Evolutionary conservation across 345 rosid genomes (phyloP).

Genomic region (Isatis tinctoria): DNA sequence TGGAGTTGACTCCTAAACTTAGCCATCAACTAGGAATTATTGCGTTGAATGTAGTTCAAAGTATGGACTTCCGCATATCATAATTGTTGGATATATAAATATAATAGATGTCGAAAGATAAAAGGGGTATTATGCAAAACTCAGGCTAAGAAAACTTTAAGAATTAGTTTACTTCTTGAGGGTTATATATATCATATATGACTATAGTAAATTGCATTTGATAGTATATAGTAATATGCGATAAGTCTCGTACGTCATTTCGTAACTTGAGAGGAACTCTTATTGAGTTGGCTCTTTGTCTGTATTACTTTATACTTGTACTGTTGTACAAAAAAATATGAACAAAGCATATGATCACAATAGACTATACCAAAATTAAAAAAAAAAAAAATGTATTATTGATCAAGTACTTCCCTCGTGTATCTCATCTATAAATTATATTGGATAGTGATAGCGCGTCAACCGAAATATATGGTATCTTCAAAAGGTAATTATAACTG

Average conservation of each 20-base stretch:
- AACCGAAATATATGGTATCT: constrained; percentile 10
- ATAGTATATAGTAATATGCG: not conserved
- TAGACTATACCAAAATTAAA: not conserved
- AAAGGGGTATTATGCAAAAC: too few relatives aligned
- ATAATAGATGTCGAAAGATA: too few relatives aligned
- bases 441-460: constrained; percentile 16
- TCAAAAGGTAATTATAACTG: not conserved
- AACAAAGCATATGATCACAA: not conserved
- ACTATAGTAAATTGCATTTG: not conserved
- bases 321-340: not conserved
- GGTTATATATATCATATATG: not conserved
- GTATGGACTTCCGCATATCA: not conserved
- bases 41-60: not conserved
- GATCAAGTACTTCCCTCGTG: not conserved
- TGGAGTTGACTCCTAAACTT: constrained; percentile 4
- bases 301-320: not conserved
- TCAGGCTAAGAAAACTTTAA: not conserved
- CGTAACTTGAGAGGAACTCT: not conserved
- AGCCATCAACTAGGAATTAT: not conserved
- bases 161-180: not conserved
- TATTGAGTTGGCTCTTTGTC: constrained; percentile 8
- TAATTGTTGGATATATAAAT: too few relatives aligned
- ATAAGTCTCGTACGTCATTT: not conserved
- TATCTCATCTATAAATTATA: not conserved
- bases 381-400: not conserved